Evolutionary conservation across 2,329 filamentous ascomycete genomes (phyloP), one percentile per base, ranked within the genome.

Genomic region (Dactylellina parvicollis): DNA sequence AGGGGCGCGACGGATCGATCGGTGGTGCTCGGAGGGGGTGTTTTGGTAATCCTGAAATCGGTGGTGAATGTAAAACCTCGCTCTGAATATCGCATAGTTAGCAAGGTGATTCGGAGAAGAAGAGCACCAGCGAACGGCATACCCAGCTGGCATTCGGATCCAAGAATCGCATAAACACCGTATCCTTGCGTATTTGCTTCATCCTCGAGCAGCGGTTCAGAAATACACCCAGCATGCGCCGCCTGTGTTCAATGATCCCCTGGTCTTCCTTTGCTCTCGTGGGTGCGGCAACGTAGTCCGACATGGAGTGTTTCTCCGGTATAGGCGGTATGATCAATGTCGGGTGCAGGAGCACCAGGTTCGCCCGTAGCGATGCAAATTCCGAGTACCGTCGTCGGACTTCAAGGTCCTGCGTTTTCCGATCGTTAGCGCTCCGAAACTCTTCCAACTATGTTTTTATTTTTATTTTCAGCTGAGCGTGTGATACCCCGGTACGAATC

Each of bases 61-160:
- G 95, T 77, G 95, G 91, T 2, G 94, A 94, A 81, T 96, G 89
- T 4, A 99, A 83, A n/a, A 99, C 93, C 81, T 99, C 95, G 79
- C 87, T 96, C 93, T 96, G 75, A 26, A 59, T 36, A 30, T 38
- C 14, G 44, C 54, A 24, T 32, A 2, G 10, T 54, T 38, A 54
- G 49, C 32, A 24, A n/a, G n/a, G n/a, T 36, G 70, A 54, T 54
- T 44, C 7, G 18, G 61, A 28, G 22, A 30, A 24, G 22, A 26
- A 22, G 32, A 12, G 18, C 5, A 38, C 36, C 20, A 65, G 16
- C 34, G 64, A 38, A 46, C 1, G 10, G 79, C 84, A 72, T 87
- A 96, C 92, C 95, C 95, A 99, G 86, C 95, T 98, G 22, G 94
- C 93, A 80, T 99, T 98, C 9, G 96, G 95, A 80, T 99, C 95